Evolutionary conservation across 495 filamentous ascomycete genomes (phyloP), one percentile per base, ranked within the genome.

Genomic region (Aspergillus campestris): DNA sequence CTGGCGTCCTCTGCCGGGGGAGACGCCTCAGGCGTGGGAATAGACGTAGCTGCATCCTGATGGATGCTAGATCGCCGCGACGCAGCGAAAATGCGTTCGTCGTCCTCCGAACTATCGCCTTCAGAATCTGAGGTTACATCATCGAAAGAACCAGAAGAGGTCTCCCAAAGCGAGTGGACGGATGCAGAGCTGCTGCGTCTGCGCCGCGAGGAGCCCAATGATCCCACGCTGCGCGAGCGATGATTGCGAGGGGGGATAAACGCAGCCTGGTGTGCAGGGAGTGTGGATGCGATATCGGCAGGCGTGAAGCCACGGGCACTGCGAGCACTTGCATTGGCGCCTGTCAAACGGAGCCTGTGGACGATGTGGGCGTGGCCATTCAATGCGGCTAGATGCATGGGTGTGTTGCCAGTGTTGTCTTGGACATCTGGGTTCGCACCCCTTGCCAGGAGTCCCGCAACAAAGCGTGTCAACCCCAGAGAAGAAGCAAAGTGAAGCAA

Each of bases 361-460:
- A 92, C 77, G 50, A 94, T 89, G 48, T 89, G 79, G 12, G 76
- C 67, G 55, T 87, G 81, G 31, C 82, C 78, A 61, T 81, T 81
- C 51, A 94, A 71, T n/a, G 85, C 80, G 28, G 89, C 89, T 52
- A 90, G 72, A 55, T 92, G 87, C 71, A 94, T 80, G 8, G 89
- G 80, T 8, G 86, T 86, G 60, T 87, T 90, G 27, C 89, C 89
- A 40, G 81, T 84, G 45, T 80, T 83, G 59, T 95, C 89, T 48
- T 81, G 75, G 14, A 80, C 61, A 51, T 91, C 80, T 1, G 84
- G 79, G 49, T 81, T 83, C 7, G 86, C 87, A n/a, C 87, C 86
- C 51, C 86, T 80, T 10, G 83, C 83, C 11, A 95, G 64, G 12
- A 95, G 78, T 14, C 80, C 86, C n/a, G 86, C 85, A 41, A 83